Base-by-base conservation (phyloP, 768 basidiomycete genomes). In the Leccinellum rugosiceps region DNA sequence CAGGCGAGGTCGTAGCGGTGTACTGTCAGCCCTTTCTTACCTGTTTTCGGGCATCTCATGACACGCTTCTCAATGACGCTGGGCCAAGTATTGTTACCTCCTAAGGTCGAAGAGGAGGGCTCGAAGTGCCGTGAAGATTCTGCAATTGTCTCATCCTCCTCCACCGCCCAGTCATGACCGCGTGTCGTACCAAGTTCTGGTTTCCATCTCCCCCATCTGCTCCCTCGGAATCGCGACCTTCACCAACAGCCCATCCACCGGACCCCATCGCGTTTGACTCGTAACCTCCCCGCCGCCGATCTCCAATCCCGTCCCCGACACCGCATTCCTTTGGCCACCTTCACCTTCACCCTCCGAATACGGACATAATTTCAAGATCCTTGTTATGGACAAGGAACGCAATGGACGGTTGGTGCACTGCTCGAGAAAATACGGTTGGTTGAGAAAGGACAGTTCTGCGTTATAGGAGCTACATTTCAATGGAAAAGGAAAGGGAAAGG, bases 401-500 rank as follows among this genome's bases (percentile, higher is more conserved):
- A 76, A 77, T 52, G 72, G 74, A 15, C 72, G 74, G 52, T 68
- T 76, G 48, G 73, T 10, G 64, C 68, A 15, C 69, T 80, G 4
- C 66, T 77, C 21, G 78, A 81, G 65, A 76, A 72, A 63, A 68
- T 79, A 19, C 75, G 76, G n/a, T 55, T 43, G 15, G 72, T 68
- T 48, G 65, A 75, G 28, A 50, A 73, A 67, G 52, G 58, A 65
- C 7, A 62, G 66, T 17, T 61, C 70, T 4, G 61, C 38, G 10
- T 46, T 50, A 0, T 56, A 30, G 43, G 65, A 79, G 47, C 60
- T 68, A 30, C 74, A 86, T 52, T 78, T 88, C 11, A 79, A 78
- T 58, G 83, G 83, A 4, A 88, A 88, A 66, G 80, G 78, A 6
- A 85, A 85, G 61, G 85, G 85, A 3, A 85, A 83, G 67, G 84